phyloP scores from a whole-genome alignment of 2,329 filamentous ascomycete genomes.

The Penicillium sp. region DNA sequence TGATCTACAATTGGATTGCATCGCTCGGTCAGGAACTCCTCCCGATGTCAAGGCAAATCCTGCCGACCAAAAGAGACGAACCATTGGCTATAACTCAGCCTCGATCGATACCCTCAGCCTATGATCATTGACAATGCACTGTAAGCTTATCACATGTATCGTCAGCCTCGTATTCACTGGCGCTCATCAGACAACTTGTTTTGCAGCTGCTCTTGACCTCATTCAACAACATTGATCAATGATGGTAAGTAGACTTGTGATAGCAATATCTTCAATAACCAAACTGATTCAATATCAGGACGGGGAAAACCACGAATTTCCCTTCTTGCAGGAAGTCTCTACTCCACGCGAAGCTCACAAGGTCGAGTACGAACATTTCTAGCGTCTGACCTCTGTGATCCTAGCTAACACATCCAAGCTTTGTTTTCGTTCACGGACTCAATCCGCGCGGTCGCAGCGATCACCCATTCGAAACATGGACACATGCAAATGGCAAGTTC shows the following conservation, averaged over 20 bases:
- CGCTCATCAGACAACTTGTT: background rate
- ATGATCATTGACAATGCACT: too few relatives aligned
- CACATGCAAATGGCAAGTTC: constrained; percentile 21
- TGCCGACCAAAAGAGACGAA: constrained; percentile 2
- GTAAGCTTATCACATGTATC: constrained; percentile 13
- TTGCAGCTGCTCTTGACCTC: background rate
- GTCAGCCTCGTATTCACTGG: constrained; percentile 8
- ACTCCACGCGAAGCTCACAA: constrained; percentile 23
- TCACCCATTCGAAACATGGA: constrained; percentile 33
- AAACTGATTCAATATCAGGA: constrained; percentile 5
- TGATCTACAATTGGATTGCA: too few relatives aligned
- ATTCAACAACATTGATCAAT: background rate
- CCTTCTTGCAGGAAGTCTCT: constrained; percentile 29
- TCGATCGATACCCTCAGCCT: too few relatives aligned
- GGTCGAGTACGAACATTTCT: constrained; percentile 21
- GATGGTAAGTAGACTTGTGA: constrained; percentile 3
- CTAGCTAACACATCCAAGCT: constrained; percentile 9
- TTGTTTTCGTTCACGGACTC: constrained; percentile 31
- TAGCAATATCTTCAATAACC: too few relatives aligned
- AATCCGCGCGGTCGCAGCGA: constrained; percentile 29
- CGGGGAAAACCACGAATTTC: constrained; percentile 23
- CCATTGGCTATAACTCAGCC: constrained; percentile 10
- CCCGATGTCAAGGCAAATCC: constrained; percentile 9
- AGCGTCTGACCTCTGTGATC: background rate
- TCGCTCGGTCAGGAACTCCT: constrained; percentile 1